Evolutionary conservation across 202 grass and related monocot genomes (phyloP).

Genomic region (Setaria viridis): DNA sequence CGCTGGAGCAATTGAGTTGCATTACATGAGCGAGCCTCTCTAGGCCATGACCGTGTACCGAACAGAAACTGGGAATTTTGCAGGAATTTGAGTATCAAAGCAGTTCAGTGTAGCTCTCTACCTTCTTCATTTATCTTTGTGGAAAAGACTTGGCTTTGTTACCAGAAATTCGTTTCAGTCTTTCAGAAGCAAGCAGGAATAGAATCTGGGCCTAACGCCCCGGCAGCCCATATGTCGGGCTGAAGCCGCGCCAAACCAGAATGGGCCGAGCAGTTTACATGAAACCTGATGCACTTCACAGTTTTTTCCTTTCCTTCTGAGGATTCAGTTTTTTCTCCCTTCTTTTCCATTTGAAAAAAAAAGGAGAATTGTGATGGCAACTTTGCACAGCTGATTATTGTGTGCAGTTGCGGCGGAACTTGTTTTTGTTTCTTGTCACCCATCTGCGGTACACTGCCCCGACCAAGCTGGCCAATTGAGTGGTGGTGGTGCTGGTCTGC

Average conservation of each 20-base stretch:
- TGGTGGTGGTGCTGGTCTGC: neutral
- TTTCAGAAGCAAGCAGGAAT: neutral
- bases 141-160: too few species aligned
- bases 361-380: too few species aligned
- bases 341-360: neutral
- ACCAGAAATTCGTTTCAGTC: neutral
- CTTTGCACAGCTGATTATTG: neutral
- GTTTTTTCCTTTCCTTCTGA: neutral
- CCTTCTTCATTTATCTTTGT: too few species aligned
- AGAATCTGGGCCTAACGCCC: neutral
- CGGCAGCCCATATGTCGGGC: neutral
- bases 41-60: neutral
- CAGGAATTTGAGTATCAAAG: neutral
- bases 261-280: neutral
- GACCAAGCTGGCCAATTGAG: neutral
- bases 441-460: neutral
- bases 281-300: neutral
- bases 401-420: neutral
- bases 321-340: neutral
- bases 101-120: neutral
- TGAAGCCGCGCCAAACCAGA: too few species aligned
- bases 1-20: neutral
- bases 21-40: neutral
- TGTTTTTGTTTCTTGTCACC: conserved; percentile 17
- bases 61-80: neutral